A percentile compares a stretch with the other conserved stretches of the same genome.
These are phyloP conservation scores for sorghum (Sorghum bicolor) DNA, from an alignment of 176 grass and related monocot genomes.

Conservation along the genomic window Sorghum_bicolor_NCBIv3 NC_012879.2:13974001-13974500, in stretches of 20 bases:
- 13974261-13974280: slow-evolving; percentile 4
- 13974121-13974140: background rate
- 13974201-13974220: slow-evolving; percentile 19
- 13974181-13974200: too few species aligned
- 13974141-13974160: slow-evolving; percentile 23
- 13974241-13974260: slow-evolving; percentile 20
- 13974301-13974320: background rate
- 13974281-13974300: background rate
- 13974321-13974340: background rate
- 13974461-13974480: slow-evolving; percentile 43
- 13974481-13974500: slow-evolving; percentile 25
- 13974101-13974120: background rate
- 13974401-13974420: background rate
- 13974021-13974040: background rate
- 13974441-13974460: background rate
- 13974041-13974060: background rate
- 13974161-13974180: background rate
- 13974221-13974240: background rate
- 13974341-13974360: too few species aligned
- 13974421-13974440: background rate
- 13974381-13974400: too few species aligned
- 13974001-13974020: slow-evolving; percentile 39
- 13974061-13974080: background rate
- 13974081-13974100: background rate
- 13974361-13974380: background rate